Evolutionary conservation across 108 stramenopile species (phyloP), one percentile per base, ranked within the genome.

Genomic region (Cyclotella atomus): DNA sequence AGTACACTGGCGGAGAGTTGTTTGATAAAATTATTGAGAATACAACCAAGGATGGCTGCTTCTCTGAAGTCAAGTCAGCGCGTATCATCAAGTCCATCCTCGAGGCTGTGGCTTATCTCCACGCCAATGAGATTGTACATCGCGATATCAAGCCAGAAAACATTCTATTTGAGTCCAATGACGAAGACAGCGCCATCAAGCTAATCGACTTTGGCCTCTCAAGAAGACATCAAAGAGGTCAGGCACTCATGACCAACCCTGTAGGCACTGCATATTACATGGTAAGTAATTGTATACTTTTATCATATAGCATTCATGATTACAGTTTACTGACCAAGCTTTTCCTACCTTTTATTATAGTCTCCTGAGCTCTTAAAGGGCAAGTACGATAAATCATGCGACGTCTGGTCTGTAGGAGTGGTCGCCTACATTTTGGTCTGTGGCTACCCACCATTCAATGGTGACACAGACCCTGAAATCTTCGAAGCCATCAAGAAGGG

Each of bases 391-490:
- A 73, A 61, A 16, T 46, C 80, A 19, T 61, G 71, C 56, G 97
- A 97, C 68, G 87, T 97, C 81, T 98, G 98, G 97, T 85, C 85
- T 33, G 59, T 97, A 30, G 98, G 98, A 21, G 95, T 97, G n/a
- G 89, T 98, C 52, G 77, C 84, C 0, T 98, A 92, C 75, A 93
- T 97, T 33, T 64, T 98, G 12, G 61, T 98, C 16, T 94, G 90
- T 29, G 97, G 97, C 6, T 99, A 97, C 70, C 97, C 97, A 16
- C 99, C 99, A 32, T 98, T 99, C 73, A 97, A 97, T 73, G 97
- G 96, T 24, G 93, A 95, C 29, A 93, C 88, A 28, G 96, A 98
- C 56, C 68, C 85, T 4, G 83, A 96, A 68, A 89, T 97, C 71
- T 80, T 52, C 15, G 66, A 75, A 16, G 29, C 71, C 41, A 94